Conservation (phyloP, 2,329 filamentous ascomycete species). For the Chalaropsis thielavioides region DNA sequence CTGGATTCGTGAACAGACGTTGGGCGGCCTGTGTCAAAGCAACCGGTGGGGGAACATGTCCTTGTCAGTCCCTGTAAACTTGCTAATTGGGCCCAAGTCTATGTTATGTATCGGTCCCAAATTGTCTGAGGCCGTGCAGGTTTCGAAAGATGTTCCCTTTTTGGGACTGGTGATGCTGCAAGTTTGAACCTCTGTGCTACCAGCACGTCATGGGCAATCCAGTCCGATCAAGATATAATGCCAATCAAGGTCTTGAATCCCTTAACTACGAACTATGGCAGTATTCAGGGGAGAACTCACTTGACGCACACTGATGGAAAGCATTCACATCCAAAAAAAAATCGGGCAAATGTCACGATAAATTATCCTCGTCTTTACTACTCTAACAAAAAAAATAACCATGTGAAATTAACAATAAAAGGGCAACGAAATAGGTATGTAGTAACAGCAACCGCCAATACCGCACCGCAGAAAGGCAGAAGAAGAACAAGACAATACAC, state of each 20-base stretch:
- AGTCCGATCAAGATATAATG: background rate
- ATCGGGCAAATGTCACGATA: background rate
- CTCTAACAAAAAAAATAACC: background rate
- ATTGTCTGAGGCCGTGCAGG: background rate
- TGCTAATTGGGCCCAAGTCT: background rate
- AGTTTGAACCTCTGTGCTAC: constrained; percentile 2
- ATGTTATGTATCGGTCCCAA: background rate
- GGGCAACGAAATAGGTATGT: background rate
- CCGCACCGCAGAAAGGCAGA: background rate
- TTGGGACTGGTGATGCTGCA: background rate
- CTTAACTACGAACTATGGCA: too few species aligned
- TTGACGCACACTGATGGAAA: background rate
- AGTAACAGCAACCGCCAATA: background rate
- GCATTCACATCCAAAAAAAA: background rate
- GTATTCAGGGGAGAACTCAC: too few species aligned
- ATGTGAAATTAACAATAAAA: background rate
- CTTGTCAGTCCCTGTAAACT: background rate
- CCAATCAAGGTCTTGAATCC: background rate
- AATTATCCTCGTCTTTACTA: background rate
- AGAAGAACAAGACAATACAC: background rate
- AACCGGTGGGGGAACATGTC: background rate
- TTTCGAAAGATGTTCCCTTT: background rate
- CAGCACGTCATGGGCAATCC: background rate
- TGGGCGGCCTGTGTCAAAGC: background rate
- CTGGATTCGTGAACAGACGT: background rate